Percentiles rank a stretch among this genome's conserved stretches.
These are phyloP conservation scores for Ogataea pilisensis DNA, from an alignment of 805 yeast genomes.

Conservation along the genomic window DNA sequence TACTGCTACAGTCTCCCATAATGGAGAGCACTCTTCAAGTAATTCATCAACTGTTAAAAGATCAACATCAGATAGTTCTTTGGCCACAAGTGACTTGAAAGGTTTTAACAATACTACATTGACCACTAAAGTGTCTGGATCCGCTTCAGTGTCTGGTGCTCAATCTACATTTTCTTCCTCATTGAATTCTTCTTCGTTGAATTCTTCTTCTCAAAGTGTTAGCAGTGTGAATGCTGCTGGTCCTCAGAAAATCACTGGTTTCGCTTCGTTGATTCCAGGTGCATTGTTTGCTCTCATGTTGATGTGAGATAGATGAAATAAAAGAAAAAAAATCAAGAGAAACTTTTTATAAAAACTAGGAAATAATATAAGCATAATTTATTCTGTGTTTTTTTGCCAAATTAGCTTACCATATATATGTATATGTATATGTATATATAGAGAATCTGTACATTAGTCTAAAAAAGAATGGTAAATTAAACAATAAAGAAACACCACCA, in stretches of 20 bases:
- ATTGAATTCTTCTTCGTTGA: constrained; percentile 12
- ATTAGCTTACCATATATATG: not conserved
- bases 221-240: constrained; percentile 17
- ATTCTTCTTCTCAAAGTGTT: constrained; percentile 13
- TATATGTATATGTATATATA: no score
- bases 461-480: constrained; percentile 3
- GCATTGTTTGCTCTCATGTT: constrained; percentile 10
- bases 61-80: constrained; percentile 3
- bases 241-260: not conserved
- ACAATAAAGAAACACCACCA: no score
- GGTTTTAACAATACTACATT: constrained; percentile 2
- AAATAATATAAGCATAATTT: no score
- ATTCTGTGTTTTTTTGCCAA: no score
- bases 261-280: constrained; percentile 8
- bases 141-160: constrained; percentile 4
- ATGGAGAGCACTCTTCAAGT: constrained; percentile 7
- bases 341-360: no score
- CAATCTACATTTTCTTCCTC: constrained; percentile 5
- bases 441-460: not conserved
- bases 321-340: no score
- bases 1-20: no score
- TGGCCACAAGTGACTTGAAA: no score
- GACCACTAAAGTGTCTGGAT: not conserved
- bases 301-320: constrained; percentile 7
- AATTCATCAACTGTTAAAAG: constrained; percentile 5